Conservation (phyloP, 2,329 filamentous ascomycete species). For the Diaporthe sp. region DNA sequence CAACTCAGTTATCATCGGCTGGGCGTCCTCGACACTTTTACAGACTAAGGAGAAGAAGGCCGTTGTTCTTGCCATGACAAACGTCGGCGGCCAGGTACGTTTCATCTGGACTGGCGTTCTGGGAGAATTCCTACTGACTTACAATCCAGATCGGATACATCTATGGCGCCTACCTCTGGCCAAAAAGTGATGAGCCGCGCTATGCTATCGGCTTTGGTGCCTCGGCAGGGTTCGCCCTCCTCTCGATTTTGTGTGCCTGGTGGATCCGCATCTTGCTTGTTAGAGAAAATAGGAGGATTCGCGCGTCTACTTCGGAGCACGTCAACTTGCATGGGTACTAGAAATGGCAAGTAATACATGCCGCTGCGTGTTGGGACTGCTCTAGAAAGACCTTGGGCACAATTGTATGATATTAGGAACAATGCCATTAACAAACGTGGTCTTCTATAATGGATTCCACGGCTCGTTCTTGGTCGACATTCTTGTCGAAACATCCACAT, state of each 20-base stretch:
- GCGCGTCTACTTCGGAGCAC: slow-evolving; percentile 7
- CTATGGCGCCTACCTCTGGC: slow-evolving; percentile 54
- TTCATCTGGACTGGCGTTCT: accelerated
- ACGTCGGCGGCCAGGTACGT: slow-evolving; percentile 41
- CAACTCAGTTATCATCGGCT: slow-evolving; percentile 55
- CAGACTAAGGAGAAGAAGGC: slow-evolving; percentile 58
- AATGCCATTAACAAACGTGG: too few relatives aligned
- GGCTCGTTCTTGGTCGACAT: too few relatives aligned
- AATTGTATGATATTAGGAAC: background rate
- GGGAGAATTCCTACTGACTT: background rate
- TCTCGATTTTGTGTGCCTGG: slow-evolving; percentile 17
- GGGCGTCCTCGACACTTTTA: slow-evolving; percentile 52
- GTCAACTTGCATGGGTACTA: slow-evolving; percentile 13
- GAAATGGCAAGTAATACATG: background rate
- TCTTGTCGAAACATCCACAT: background rate
- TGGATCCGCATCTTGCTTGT: slow-evolving; percentile 16
- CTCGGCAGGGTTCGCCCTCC: slow-evolving; percentile 15
- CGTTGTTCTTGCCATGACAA: slow-evolving; percentile 45
- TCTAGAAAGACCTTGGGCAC: accelerated
- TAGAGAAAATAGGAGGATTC: background rate
- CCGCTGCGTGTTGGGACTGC: too few relatives aligned
- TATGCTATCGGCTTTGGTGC: slow-evolving; percentile 35
- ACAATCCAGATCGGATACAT: slow-evolving; percentile 46
- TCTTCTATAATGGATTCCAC: too few relatives aligned
- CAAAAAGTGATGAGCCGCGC: slow-evolving; percentile 41